Evolutionary conservation across 164 flowering plant genomes (phyloP), one percentile per base, ranked within the genome.

Genomic region (Magnolia changhungtana): DNA sequence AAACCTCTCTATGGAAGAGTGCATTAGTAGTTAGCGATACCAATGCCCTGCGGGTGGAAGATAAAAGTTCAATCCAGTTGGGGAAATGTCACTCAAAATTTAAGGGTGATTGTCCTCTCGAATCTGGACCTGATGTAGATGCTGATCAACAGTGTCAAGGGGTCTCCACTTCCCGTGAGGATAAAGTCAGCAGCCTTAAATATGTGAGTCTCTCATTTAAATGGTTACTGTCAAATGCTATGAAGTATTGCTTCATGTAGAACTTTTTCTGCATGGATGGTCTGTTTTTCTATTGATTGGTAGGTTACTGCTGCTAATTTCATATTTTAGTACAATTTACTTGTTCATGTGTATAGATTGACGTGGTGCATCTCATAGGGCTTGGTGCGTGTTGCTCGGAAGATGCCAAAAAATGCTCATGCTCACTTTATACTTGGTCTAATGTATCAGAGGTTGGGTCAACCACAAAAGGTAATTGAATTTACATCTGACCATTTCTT

Each of bases 351-450:
- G n/a, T 29, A 9, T 27, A 18, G 49, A 55, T 37, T 50, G 69
- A 75, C n/a, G 29, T 75, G 59, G 14, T 73, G 68, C 59, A 52
- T 78, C 68, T 73, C 82, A 59, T 72, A 95, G 98, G 98, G 95
- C 49, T 85, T 95, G 82, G 85, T 90, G 27, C 95, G 92, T 87
- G 96, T 95, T 72, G 90, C 98, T 58, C 84, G 92, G 83, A 95
- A 91, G 88, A 90, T 91, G 90, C 98, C 98, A 9, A 95, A 92
- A 81, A 95, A 95, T 90, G 96, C 92, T 50, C 98, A 95, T 84
- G 95, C 95, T 45, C 97, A 95, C 85, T 95, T 92, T 78, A 83
- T 93, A 61, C 94, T 95, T 74, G 98, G 98, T 49, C 76, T 93
- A 20, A 93, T 95, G 98, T 88, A 91, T 81, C 98, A 95, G 84